phyloP scores from a whole-genome alignment of 2,329 filamentous ascomycete species.

The Claviceps purpurea region DNA sequence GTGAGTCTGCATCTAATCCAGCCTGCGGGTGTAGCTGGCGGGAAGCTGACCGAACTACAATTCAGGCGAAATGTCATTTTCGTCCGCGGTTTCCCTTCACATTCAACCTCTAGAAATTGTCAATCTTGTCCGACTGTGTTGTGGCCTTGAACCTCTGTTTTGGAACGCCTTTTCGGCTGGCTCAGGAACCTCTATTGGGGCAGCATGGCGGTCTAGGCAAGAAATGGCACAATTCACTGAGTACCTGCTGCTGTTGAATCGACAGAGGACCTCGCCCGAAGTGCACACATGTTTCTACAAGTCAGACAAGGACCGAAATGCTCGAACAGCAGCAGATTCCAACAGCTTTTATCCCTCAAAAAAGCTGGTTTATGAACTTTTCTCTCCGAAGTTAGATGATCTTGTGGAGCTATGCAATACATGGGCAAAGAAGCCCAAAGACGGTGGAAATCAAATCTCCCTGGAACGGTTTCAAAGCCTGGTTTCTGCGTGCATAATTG shows the following conservation, averaged over 20 bases:
- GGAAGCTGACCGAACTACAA: not conserved
- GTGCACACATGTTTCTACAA: conserved; percentile 1
- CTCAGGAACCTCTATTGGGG: conserved; percentile 34
- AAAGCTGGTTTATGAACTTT: conserved; percentile 39
- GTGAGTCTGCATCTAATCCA: conserved; percentile 32
- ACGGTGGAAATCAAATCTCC: conserved; percentile 36
- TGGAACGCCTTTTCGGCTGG: conserved; percentile 19
- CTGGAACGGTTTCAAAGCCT: conserved; percentile 39
- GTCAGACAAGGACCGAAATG: conserved; percentile 4
- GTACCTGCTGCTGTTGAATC: conserved; percentile 42
- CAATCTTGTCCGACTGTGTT: conserved; percentile 55
- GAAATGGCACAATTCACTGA: conserved; percentile 31
- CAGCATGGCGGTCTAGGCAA: conserved; percentile 32
- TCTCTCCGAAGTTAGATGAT: conserved; percentile 39
- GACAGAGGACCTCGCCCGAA: conserved; percentile 1
- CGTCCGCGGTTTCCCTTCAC: conserved; percentile 50
- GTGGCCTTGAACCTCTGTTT: conserved; percentile 33
- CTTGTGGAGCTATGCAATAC: conserved; percentile 31
- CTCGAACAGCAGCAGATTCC: conserved; percentile 15
- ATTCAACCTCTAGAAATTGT: conserved; percentile 52
- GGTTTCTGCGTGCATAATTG: conserved; percentile 32
- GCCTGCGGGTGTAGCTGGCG: not conserved
- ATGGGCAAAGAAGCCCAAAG: conserved; percentile 31
- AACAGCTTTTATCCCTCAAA: conserved; percentile 27
- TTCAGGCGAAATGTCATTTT: conserved; percentile 53